Base-by-base conservation (phyloP, 202 grass and related monocot genomes). In the Saccharum hybrid region DNA sequence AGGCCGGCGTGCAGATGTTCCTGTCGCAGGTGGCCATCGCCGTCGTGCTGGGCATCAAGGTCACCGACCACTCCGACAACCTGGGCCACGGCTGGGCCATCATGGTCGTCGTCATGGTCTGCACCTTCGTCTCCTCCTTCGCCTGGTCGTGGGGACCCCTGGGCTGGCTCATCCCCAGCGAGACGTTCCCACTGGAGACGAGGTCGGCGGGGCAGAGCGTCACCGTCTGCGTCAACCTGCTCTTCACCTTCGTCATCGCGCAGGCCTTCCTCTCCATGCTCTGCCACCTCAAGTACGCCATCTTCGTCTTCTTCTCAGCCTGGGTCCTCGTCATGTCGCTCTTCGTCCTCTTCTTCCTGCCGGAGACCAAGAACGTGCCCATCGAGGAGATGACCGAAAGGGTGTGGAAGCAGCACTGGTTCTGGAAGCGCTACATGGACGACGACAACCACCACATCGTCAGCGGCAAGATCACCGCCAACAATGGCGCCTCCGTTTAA, bases 221-320 rank as follows among this genome's bases (percentile, higher is more conserved):
- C 69, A 96, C 96, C 40, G 96, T 98, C 13, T 98, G 93, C 82
- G 57, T 85, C 80, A 98, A 98, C 91, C 88, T 98, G 71, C 91
- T 98, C 78, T 96, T 98, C 89, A 98, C 96, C 83, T 96, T 98
- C 83, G 75, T 94, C 87, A 98, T 98, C 74, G 96, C 96, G 73
- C 96, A 98, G 80, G 80, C 96, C 0, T 98, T 98, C 81, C 81
- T 98, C 70, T 98, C 96, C 83, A 98, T 98, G 96, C 91, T 98
- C 41, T 97, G 94, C 75, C 77, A 82, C 83, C 82, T 97, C 81
- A 98, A 96, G 86, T 98, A 89, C 68, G 96, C 74, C 59, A 98
- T 98, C 76, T 98, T 98, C 84, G 90, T 18, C 69, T 98, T 98
- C 83, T 98, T 98, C 91, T 92, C 93, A 2, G 91, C 46, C 0